Conservation (phyloP, 2,329 filamentous ascomycete genomes). For the Herpotrichia juniperi region DNA sequence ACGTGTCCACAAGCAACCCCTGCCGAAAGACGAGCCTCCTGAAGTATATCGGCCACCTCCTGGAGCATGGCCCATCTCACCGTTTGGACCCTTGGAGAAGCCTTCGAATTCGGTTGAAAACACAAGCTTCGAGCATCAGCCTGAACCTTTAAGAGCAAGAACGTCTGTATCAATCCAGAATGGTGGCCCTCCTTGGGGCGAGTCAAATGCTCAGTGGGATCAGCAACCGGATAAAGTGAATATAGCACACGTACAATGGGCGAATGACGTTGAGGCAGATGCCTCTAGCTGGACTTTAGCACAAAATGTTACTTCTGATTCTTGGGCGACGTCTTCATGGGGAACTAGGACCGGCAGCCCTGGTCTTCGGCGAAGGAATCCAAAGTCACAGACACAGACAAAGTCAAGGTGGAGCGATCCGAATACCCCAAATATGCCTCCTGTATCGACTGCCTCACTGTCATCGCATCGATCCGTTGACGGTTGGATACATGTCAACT, state of each 20-base stretch:
- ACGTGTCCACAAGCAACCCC: background rate
- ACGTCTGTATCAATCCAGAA: background rate
- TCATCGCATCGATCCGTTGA: background rate
- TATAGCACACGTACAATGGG: background rate
- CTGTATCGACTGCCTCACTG: background rate
- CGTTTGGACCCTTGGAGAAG: background rate
- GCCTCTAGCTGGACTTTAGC: background rate
- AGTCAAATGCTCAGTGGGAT: background rate
- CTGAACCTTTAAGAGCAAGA: background rate
- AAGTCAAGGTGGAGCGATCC: too few species aligned
- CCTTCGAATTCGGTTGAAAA: background rate
- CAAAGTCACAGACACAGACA: too few species aligned
- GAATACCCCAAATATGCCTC: too few species aligned
- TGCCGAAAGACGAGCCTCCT: slow-evolving; percentile 1
- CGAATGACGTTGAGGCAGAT: background rate
- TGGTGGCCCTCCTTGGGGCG: too few species aligned
- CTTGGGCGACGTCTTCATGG: background rate
- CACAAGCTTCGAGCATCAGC: background rate
- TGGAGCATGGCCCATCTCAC: slow-evolving; percentile 32
- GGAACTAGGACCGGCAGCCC: background rate
- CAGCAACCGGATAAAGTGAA: background rate
- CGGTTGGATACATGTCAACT: background rate
- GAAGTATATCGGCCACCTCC: slow-evolving; percentile 18
- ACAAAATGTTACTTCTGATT: background rate
- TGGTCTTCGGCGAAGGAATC: background rate